These are phyloP conservation scores for Zoysia matrella DNA, from an alignment of 202 grass and related monocot genomes.

Conservation along the genomic window DNA sequence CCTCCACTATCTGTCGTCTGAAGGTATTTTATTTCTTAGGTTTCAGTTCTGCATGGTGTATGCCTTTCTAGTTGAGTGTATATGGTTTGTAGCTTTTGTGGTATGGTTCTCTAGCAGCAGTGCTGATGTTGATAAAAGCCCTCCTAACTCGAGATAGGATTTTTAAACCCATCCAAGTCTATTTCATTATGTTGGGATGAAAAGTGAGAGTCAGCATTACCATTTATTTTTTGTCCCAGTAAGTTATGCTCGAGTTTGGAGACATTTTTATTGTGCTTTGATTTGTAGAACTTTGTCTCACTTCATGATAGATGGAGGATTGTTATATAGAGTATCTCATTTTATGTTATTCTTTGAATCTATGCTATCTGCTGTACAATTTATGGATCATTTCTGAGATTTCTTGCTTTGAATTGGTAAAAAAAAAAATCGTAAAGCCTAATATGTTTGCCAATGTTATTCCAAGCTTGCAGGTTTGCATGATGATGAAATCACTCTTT, in stretches of 20 bases:
- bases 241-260: neutral
- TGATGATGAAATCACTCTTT: constrained; percentile 31
- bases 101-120: neutral
- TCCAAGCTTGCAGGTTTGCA: constrained; percentile 23
- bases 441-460: constrained; percentile 33
- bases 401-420: constrained; percentile 26
- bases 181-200: neutral
- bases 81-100: neutral
- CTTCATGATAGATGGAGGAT: neutral
- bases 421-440: constrained; percentile 26
- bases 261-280: neutral
- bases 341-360: constrained; percentile 13
- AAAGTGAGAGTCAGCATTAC: neutral
- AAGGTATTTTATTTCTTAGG: neutral
- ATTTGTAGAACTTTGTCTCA: constrained; percentile 14
- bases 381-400: constrained; percentile 16
- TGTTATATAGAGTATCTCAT: neutral
- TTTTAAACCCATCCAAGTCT: neutral
- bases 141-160: neutral
- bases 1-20: constrained; percentile 5
- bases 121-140: constrained; percentile 8
- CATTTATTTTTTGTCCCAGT: neutral
- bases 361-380: constrained; percentile 14
- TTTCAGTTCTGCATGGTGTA: constrained; percentile 15
- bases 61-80: neutral